These are phyloP conservation scores for Aspergillus sp. DNA, from an alignment of 2,329 filamentous ascomycete species.

Conservation along the genomic window DNA sequence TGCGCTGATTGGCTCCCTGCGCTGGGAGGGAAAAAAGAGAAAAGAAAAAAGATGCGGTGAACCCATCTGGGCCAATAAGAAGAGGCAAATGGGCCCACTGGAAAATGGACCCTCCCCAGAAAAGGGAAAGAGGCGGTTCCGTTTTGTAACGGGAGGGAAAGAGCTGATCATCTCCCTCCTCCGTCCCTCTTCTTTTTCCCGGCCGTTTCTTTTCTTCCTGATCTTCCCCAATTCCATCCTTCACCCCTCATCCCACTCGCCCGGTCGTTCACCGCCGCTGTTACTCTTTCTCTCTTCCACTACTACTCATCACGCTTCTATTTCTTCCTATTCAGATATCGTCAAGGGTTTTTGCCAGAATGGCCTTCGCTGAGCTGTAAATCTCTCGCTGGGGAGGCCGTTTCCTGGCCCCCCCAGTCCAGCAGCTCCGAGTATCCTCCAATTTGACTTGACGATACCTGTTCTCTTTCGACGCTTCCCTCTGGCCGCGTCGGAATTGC, in stretches of 20 bases:
- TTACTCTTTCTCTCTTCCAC: constrained; percentile 13
- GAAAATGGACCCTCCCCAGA: constrained; percentile 24
- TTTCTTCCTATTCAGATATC: constrained; percentile 53
- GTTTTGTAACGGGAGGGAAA: constrained; percentile 14
- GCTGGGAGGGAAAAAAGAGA: constrained; percentile 9
- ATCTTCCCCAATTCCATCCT: constrained; percentile 14
- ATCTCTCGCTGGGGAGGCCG: constrained; percentile 70
- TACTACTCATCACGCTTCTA: constrained; percentile 7
- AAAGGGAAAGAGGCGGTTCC: constrained; percentile 11
- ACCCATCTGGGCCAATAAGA: constrained; percentile 26
- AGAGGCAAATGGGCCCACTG: too few species aligned
- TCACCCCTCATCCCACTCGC: constrained; percentile 19
- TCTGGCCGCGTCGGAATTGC: constrained; percentile 62
- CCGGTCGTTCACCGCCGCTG: constrained; percentile 16
- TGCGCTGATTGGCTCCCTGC: constrained; percentile 11
- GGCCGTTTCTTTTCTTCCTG: constrained; percentile 19
- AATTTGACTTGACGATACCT: constrained; percentile 52
- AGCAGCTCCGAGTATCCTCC: constrained; percentile 74
- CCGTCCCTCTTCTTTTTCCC: constrained; percentile 19
- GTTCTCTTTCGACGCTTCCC: constrained; percentile 52
- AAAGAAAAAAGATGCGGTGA: constrained; percentile 35
- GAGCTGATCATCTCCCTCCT: constrained; percentile 5
- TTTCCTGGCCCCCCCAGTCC: constrained; percentile 69
- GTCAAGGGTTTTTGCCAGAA: constrained; percentile 70
- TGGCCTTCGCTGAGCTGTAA: constrained; percentile 89